phyloP scores from a whole-genome alignment of 2,329 filamentous ascomycete species.

The Trichophyton rubrum region DNA sequence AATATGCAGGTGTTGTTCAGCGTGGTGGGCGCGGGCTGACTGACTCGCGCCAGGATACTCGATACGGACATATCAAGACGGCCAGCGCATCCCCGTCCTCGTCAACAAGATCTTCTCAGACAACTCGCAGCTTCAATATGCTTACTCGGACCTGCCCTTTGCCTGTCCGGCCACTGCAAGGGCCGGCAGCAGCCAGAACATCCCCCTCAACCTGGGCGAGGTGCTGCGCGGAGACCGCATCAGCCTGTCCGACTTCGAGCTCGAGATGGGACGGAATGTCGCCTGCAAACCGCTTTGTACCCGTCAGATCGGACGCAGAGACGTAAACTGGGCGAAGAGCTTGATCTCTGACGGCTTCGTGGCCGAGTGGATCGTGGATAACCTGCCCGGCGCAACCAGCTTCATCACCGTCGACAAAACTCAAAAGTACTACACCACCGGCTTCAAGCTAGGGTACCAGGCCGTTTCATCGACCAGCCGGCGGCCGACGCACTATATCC shows the following conservation, averaged over 20 bases:
- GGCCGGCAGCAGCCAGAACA: constrained; percentile 58
- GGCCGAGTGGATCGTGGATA: constrained; percentile 90
- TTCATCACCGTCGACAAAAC: constrained; percentile 78
- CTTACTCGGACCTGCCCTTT: constrained; percentile 78
- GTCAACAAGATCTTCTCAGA: constrained; percentile 90
- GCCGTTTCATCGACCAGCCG: constrained; percentile 50
- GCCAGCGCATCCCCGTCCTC: constrained; percentile 68
- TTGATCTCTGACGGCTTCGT: constrained; percentile 69
- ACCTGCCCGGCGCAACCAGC: constrained; percentile 75
- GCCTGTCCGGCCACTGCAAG: constrained; percentile 67
- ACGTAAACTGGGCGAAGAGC: constrained; percentile 55
- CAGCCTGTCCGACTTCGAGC: constrained; percentile 68
- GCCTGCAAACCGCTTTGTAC: constrained; percentile 63
- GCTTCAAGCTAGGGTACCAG: constrained; percentile 75
- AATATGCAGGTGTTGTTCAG: neutral
- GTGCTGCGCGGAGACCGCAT: constrained; percentile 80
- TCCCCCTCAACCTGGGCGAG: constrained; percentile 75
- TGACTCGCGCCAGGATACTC: constrained; percentile 53
- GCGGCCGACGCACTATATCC: constrained; percentile 57
- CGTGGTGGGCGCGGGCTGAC: constrained; percentile 8
- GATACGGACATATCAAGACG: constrained; percentile 63
- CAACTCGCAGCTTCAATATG: constrained; percentile 80
- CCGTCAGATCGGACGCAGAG: constrained; percentile 50
- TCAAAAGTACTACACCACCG: constrained; percentile 76
- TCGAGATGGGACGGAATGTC: constrained; percentile 63